A percentile compares a stretch with the other conserved stretches of the same genome.
These are phyloP conservation scores for Trametes sanguinea DNA, from an alignment of 768 basidiomycete genomes.

Conservation along the genomic window DNA sequence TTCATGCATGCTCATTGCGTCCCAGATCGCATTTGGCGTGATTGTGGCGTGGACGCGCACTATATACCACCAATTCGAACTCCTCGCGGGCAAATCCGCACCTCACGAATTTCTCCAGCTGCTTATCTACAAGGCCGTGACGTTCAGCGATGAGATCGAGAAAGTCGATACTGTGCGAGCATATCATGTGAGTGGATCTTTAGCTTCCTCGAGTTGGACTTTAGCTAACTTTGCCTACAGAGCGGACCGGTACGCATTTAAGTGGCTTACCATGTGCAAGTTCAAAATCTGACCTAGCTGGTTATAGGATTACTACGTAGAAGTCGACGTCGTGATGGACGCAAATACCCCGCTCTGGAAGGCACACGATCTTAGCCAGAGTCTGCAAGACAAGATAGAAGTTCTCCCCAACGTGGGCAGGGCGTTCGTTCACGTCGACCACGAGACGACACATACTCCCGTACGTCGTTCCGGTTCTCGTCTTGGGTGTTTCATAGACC, in stretches of 20 bases:
- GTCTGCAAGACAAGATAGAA: conserved; percentile 87
- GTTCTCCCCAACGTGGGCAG: conserved; percentile 86
- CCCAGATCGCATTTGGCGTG: conserved; percentile 78
- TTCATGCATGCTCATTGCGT: conserved; percentile 8
- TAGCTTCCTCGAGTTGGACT: background rate
- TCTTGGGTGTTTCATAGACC: background rate
- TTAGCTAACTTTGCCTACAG: conserved; percentile 36
- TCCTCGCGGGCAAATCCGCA: conserved; percentile 90
- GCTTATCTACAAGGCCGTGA: conserved; percentile 88
- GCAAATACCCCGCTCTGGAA: conserved; percentile 86
- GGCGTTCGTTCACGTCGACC: conserved; percentile 94
- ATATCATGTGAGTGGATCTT: conserved; percentile 67
- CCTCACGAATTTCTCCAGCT: conserved; percentile 89
- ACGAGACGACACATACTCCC: conserved; percentile 83
- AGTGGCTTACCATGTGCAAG: background rate
- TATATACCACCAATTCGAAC: conserved; percentile 77
- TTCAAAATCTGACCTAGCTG: background rate
- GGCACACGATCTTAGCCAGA: conserved; percentile 83
- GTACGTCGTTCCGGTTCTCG: conserved; percentile 35
- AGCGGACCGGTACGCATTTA: conserved; percentile 65
- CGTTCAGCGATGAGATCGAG: conserved; percentile 84
- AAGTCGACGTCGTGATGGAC: conserved; percentile 93
- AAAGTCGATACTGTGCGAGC: conserved; percentile 91
- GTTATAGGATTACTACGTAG: conserved; percentile 80
- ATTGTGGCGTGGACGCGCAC: conserved; percentile 78